phyloP scores from a whole-genome alignment of 305 asterid species.

The Fraxinus albicans region DNA sequence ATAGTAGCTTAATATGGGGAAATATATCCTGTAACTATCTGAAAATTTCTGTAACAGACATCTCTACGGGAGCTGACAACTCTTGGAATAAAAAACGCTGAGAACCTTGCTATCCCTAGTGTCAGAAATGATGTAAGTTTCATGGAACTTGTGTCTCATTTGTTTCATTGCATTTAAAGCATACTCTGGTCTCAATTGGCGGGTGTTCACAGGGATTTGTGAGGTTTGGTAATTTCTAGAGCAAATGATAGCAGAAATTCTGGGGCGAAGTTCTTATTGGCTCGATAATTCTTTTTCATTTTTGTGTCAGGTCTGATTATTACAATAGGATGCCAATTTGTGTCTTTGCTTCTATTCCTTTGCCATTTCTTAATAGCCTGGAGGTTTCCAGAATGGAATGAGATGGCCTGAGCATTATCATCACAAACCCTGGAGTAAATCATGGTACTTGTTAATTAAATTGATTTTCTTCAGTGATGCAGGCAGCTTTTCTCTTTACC shows the following conservation, averaged over 20 bases:
- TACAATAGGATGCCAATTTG: neutral
- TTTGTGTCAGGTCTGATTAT: neutral
- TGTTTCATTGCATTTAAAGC: neutral
- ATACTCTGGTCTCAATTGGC: neutral
- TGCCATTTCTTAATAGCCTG: neutral
- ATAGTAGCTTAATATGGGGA: neutral
- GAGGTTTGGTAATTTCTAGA: neutral
- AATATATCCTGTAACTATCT: neutral
- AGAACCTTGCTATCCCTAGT: constrained; percentile 91
- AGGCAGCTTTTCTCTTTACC: constrained; percentile 95
- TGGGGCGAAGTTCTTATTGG: neutral
- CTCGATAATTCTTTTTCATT: neutral
- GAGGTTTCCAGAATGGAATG: neutral
- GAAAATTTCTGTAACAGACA: constrained; percentile 54
- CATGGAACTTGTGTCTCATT: constrained; percentile 11
- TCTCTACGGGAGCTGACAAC: constrained; percentile 82
- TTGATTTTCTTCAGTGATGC: constrained; percentile 77
- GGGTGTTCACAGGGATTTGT: neutral
- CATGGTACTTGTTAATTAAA: constrained; percentile 37
- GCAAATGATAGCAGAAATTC: neutral
- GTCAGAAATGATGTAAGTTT: constrained; percentile 82
- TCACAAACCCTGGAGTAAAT: constrained; percentile 1
- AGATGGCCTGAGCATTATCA: neutral
- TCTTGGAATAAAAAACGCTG: constrained; percentile 87
- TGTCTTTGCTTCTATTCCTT: neutral